Conservation (phyloP, 2,329 filamentous ascomycete genomes). For the Chrysoporthe cubensis region DNA sequence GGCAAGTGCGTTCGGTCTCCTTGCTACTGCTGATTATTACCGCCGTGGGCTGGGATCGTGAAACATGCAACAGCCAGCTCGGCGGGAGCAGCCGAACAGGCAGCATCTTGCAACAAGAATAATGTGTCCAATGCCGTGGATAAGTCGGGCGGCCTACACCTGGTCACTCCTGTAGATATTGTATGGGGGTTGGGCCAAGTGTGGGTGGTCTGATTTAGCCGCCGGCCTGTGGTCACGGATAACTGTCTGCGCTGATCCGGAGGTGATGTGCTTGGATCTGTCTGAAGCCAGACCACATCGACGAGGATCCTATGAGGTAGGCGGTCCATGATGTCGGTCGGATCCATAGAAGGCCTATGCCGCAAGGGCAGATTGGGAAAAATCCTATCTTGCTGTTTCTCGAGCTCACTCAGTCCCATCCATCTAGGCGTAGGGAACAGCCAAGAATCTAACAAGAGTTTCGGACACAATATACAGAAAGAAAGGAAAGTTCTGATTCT, state of each 20-base stretch:
- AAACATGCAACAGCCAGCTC: constrained; percentile 4
- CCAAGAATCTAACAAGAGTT: not conserved
- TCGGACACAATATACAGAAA: not conserved
- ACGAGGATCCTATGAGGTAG: too few relatives aligned
- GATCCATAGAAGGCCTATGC: too few relatives aligned
- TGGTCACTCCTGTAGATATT: not conserved
- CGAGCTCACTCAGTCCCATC: too few relatives aligned
- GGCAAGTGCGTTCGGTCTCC: not conserved
- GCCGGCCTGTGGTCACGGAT: too few relatives aligned
- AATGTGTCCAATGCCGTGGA: not conserved
- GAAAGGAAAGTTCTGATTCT: not conserved
- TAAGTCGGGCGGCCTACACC: not conserved
- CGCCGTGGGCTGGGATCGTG: not conserved
- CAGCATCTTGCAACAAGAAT: constrained; percentile 1
- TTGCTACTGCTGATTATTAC: not conserved
- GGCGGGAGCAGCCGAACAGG: not conserved
- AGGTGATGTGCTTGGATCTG: too few relatives aligned
- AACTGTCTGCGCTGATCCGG: too few relatives aligned
- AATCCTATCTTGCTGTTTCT: not conserved
- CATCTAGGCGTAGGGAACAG: not conserved
- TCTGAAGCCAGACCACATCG: too few relatives aligned
- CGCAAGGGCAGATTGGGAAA: too few relatives aligned
- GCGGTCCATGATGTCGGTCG: too few relatives aligned
- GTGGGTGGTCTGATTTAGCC: not conserved
- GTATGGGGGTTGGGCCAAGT: not conserved